These are phyloP conservation scores for Vigna unguiculata DNA, from an alignment of 306 rosid species.

Conservation along the genomic window DNA sequence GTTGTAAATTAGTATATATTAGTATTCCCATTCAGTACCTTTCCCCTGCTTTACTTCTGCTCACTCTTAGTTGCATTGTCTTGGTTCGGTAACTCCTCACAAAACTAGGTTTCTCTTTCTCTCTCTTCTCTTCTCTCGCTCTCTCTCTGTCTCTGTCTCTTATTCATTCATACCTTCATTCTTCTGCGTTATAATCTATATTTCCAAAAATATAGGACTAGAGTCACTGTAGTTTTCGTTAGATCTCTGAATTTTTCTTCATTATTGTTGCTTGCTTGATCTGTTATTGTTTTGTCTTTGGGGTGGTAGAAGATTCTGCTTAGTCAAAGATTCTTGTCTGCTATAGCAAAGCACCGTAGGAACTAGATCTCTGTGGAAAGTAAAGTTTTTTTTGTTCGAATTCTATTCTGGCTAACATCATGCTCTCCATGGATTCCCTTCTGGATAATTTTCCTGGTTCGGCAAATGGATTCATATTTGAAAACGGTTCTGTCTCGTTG, in stretches of 20 bases:
- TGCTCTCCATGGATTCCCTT: conserved; percentile 56
- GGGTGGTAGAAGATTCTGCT: conserved; percentile 49
- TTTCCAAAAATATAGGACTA: neutral
- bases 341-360: neutral
- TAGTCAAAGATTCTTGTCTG: conserved; percentile 29
- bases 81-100: neutral
- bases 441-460: conserved; percentile 51
- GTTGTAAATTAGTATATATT: neutral
- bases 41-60: neutral
- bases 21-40: neutral
- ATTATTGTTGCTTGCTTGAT: neutral
- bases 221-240: neutral
- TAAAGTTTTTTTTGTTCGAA: neutral
- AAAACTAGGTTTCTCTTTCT: neutral
- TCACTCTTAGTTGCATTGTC: neutral
- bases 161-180: neutral
- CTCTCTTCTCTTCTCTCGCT: neutral
- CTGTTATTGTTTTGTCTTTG: conserved; percentile 31
- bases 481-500: conserved; percentile 44
- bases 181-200: neutral
- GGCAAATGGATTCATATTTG: conserved; percentile 49
- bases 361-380: conserved; percentile 21
- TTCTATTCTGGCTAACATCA: conserved; percentile 9
- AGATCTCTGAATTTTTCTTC: conserved; percentile 12
- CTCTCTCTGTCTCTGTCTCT: neutral